Conservation (phyloP, 345 rosid species). For the Cardamine occulta region DNA sequence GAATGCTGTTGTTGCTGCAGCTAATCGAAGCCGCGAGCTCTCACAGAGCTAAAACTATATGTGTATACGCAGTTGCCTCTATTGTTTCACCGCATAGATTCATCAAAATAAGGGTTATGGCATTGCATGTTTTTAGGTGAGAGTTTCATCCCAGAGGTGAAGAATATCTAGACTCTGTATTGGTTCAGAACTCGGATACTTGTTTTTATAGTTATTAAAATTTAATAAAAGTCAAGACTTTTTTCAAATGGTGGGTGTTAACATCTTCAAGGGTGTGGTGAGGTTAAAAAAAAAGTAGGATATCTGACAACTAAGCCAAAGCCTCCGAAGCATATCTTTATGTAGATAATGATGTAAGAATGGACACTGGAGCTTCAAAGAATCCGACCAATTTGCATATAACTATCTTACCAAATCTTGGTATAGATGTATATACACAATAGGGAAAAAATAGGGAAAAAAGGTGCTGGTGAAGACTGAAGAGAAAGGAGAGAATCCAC, state of each 20-base stretch:
- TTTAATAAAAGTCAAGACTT: not conserved
- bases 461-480: not conserved
- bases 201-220: not conserved
- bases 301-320: not conserved
- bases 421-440: constrained; percentile 41
- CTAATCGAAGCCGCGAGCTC: constrained; percentile 72
- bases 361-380: constrained; percentile 6
- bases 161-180: not conserved
- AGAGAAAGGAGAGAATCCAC: constrained; percentile 1
- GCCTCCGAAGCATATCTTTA: not conserved
- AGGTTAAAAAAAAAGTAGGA: not conserved
- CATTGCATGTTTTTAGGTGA: not conserved
- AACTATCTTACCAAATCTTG: constrained; percentile 43
- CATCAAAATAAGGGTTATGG: constrained; percentile 19
- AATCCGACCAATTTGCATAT: constrained; percentile 27
- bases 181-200: not conserved
- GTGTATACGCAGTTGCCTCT: not conserved
- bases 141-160: constrained; percentile 19
- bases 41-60: constrained; percentile 52
- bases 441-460: not conserved
- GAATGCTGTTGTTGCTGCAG: constrained; percentile 93
- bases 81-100: constrained; percentile 12
- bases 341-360: constrained; percentile 7
- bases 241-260: not conserved
- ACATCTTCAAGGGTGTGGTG: not conserved